Percentiles rank a stretch among this genome's conserved stretches.
Conservation (phyloP, 192 early-diverging fungal species). For the Coemansia sp. region DNA sequence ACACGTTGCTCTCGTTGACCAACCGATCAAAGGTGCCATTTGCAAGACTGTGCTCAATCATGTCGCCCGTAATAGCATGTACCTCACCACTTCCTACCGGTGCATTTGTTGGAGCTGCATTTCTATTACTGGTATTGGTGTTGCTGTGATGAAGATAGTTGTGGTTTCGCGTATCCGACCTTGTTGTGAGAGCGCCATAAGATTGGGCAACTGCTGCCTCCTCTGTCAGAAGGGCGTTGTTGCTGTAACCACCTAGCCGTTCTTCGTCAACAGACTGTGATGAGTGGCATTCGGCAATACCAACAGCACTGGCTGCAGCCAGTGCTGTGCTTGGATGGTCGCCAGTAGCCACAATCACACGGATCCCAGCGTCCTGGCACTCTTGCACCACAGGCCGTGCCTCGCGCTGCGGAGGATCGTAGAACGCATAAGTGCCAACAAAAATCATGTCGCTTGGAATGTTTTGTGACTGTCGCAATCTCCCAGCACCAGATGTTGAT, state of each 20-base stretch:
- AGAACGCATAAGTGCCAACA: conserved; percentile 51
- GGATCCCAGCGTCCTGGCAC: conserved; percentile 50
- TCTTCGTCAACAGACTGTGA: conserved; percentile 2
- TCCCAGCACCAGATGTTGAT: conserved; percentile 5
- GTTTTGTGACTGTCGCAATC: background rate
- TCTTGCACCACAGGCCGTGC: conserved; percentile 37
- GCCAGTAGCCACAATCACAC: conserved; percentile 48
- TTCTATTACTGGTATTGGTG: background rate
- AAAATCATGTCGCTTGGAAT: conserved; percentile 38
- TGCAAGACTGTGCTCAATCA: conserved; percentile 35
- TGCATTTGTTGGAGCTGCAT: background rate
- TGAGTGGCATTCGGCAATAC: conserved; percentile 26
- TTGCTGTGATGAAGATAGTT: background rate
- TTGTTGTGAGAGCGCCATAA: conserved; percentile 6
- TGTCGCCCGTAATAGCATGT: conserved; percentile 47
- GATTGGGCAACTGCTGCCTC: background rate
- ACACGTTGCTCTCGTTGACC: conserved; percentile 45
- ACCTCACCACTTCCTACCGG: conserved; percentile 11
- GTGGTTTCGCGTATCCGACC: background rate
- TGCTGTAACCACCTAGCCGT: background rate
- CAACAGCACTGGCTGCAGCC: conserved; percentile 43
- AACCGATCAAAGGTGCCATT: conserved; percentile 32
- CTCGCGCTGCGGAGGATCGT: conserved; percentile 48
- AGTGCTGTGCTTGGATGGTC: conserved; percentile 48
- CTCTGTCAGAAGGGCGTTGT: background rate